Conservation (phyloP, 805 yeast genomes). For the Ogataea paraovalis region DNA sequence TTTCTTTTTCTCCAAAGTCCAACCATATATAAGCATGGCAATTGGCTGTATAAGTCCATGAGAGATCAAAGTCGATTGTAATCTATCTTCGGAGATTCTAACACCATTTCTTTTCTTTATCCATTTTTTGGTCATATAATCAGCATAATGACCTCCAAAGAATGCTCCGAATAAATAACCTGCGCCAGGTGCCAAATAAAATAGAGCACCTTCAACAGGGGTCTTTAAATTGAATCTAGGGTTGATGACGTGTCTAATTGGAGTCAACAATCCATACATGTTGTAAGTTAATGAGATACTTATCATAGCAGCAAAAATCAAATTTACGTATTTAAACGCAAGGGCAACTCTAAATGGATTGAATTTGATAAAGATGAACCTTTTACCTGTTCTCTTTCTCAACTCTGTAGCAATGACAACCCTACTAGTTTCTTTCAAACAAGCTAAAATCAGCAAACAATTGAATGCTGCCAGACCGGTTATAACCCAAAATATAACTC, state of each 20-base stretch:
- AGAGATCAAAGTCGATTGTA: slow-evolving; percentile 37
- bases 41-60: slow-evolving; percentile 44
- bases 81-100: slow-evolving; percentile 51
- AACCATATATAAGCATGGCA: slow-evolving; percentile 47
- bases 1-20: slow-evolving; percentile 43
- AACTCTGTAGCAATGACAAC: slow-evolving; percentile 29
- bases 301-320: slow-evolving; percentile 41
- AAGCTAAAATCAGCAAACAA: slow-evolving; percentile 31
- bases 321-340: slow-evolving; percentile 40
- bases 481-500: slow-evolving; percentile 49
- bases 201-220: slow-evolving; percentile 49
- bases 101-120: slow-evolving; percentile 37
- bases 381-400: slow-evolving; percentile 28
- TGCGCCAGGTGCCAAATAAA: slow-evolving; percentile 54
- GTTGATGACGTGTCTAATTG: slow-evolving; percentile 51
- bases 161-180: slow-evolving; percentile 50
- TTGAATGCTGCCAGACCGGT: slow-evolving; percentile 41
- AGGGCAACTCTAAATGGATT: slow-evolving; percentile 44
- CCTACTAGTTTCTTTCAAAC: slow-evolving; percentile 44
- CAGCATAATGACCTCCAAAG: slow-evolving; percentile 52
- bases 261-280: slow-evolving; percentile 51
- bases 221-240: slow-evolving; percentile 47
- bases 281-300: slow-evolving; percentile 41
- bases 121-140: slow-evolving; percentile 41
- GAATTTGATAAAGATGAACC: slow-evolving; percentile 38